Evolutionary conservation across 768 basidiomycete species (phyloP), one percentile per base, ranked within the genome.

Genomic region (Suillus ampliporus): DNA sequence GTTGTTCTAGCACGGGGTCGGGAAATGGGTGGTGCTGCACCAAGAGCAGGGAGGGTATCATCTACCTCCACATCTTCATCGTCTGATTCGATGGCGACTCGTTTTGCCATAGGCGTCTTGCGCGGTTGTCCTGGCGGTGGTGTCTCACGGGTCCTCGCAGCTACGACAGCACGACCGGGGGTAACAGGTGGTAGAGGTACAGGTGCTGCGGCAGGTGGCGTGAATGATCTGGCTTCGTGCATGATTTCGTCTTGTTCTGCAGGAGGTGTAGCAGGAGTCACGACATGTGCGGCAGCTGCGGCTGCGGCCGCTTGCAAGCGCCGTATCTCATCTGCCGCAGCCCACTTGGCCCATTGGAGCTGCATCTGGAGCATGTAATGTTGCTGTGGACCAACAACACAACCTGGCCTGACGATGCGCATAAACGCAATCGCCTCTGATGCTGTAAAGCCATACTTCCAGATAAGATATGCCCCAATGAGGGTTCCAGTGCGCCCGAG

Each of bases 401-500:
- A 91, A 7, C 95, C 97, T 2, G 97, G 97, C 50, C 97, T 89
- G 60, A 97, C 89, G 68, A 99, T 94, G 21, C 97, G 90, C 97
- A 99, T 99, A 77, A 96, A 98, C 0, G 91, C 97, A 61, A 99
- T 99, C 6, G 91, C 97, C 77, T 99, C 94, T 57, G 89, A 86
- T 1, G 97, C 97, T 19, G 95, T 94, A 74, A 99, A 99, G 23
- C 93, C 94, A 70, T 98, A 97, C 77, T 98, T 98, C 92, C 97
- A 99, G 64, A 97, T 93, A 60, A 99, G 84, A 81, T 98, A 99
- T 10, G 97, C 97, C 40, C 97, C 97, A 64, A 99, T 97, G 63
- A 99, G 82, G 5, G 95, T 97, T 4, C 97, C 97, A 7, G 97
- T 99, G 60, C 97, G 84, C 26, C 97, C 97, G 13, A 99, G 83